Percentiles rank a stretch among this genome's conserved stretches.
phyloP scores from a whole-genome alignment of 108 stramenopile species.

The Fragilariopsis cylindrus region DNA sequence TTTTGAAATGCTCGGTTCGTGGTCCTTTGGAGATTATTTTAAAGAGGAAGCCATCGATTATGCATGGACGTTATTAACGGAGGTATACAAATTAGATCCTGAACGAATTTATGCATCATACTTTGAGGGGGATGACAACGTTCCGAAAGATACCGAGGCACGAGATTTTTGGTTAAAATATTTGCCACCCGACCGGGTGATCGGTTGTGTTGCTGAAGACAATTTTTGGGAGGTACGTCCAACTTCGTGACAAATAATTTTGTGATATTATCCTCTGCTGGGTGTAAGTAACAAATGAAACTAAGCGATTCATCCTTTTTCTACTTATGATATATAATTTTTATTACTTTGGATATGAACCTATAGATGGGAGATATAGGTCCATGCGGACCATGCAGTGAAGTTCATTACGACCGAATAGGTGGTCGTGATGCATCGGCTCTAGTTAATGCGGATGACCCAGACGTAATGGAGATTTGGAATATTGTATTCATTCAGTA shows the following conservation, averaged over 20 bases:
- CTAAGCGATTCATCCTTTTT: conserved; percentile 5
- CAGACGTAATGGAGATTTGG: conserved; percentile 97
- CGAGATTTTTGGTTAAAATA: conserved; percentile 76
- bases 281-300: neutral
- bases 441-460: conserved; percentile 96
- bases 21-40: conserved; percentile 97
- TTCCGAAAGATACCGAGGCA: conserved; percentile 87
- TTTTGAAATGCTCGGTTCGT: conserved; percentile 98
- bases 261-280: no score
- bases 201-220: conserved; percentile 88
- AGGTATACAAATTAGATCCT: conserved; percentile 85
- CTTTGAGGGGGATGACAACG: conserved; percentile 91
- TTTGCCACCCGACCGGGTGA: conserved; percentile 74
- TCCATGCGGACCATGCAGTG: conserved; percentile 97
- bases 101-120: conserved; percentile 95
- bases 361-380: conserved; percentile 92
- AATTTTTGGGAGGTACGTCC: conserved; percentile 98
- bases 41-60: conserved; percentile 94
- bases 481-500: conserved; percentile 98
- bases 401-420: conserved; percentile 97
- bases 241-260: neutral
- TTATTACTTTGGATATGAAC: neutral
- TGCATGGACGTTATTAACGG: conserved; percentile 94
- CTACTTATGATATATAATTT: neutral
- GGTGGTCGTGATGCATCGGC: conserved; percentile 86